phyloP scores from a whole-genome alignment of 495 filamentous ascomycete species.

The Schizothecium vesticola region DNA sequence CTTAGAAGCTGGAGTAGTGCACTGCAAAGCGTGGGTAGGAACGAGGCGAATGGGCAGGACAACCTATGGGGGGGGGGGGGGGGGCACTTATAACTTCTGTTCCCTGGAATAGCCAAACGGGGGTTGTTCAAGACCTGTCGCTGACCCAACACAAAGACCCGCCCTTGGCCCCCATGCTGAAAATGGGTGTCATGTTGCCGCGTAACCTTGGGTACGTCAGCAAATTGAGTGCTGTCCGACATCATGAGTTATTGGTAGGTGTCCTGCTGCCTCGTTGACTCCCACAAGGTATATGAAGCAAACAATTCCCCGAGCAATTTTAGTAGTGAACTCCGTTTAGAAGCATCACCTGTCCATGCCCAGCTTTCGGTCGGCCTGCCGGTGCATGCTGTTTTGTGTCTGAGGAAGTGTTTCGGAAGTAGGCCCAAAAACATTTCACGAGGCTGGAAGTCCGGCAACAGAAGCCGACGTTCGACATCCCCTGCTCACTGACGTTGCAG shows the following conservation, averaged over 20 bases:
- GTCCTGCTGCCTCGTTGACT: conserved; percentile 2
- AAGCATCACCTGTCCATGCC: not conserved
- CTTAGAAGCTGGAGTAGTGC: not conserved
- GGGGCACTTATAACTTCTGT: not conserved
- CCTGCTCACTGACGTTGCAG: not conserved
- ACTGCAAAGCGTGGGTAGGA: conserved; percentile 10
- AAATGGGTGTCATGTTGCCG: conserved; percentile 7
- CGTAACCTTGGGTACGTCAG: conserved; percentile 12
- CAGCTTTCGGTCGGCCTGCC: not conserved
- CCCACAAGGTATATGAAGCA: conserved; percentile 2
- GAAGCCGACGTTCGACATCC: not conserved
- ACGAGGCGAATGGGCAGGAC: not conserved
- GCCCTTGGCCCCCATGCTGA: not conserved
- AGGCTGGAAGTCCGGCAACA: not conserved
- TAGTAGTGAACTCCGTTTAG: not conserved
- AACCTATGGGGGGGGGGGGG: not conserved
- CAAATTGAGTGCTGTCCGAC: not conserved
- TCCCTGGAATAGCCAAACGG: not conserved
- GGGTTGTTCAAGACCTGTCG: not conserved
- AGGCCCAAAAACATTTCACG: not conserved
- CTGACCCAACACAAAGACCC: not conserved
- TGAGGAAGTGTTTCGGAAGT: conserved; percentile 19
- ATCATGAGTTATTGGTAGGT: not conserved
- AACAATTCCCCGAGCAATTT: not conserved
- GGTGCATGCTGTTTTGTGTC: conserved; percentile 9